Conservation (phyloP, 331 rosid species). For the Rosa hybrid region DNA sequence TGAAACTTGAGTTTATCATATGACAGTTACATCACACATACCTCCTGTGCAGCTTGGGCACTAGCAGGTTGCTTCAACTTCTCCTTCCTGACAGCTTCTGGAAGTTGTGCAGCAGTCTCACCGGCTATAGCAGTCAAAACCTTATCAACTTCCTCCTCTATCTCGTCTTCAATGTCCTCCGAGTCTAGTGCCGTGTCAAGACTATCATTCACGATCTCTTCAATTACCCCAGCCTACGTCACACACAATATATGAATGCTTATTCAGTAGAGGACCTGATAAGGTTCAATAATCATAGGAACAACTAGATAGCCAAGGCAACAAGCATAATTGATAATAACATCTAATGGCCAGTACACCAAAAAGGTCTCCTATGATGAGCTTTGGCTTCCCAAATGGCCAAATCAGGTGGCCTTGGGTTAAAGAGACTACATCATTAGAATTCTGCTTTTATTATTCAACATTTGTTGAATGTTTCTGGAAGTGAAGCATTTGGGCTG, state of each 20-base stretch:
- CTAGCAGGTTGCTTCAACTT: constrained; percentile 41
- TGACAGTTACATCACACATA: constrained; percentile 13
- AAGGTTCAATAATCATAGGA: not conserved
- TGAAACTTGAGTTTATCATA: not conserved
- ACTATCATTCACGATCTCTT: constrained; percentile 46
- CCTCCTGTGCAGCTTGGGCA: constrained; percentile 27
- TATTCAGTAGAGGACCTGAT: not conserved
- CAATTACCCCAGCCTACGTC: constrained; percentile 53
- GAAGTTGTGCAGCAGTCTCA: constrained; percentile 58
- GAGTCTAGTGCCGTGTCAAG: constrained; percentile 49
- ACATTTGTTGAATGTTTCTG: not conserved
- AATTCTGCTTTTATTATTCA: not conserved
- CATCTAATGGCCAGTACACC: not conserved
- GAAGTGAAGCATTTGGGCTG: not conserved
- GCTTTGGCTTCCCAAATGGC: not conserved
- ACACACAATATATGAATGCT: not conserved
- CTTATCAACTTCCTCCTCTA: constrained; percentile 56
- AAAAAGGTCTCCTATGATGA: not conserved
- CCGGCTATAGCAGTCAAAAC: constrained; percentile 52
- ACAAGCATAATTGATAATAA: not conserved
- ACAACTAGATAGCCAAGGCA: not conserved
- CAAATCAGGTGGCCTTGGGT: not conserved
- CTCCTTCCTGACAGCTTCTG: constrained; percentile 50
- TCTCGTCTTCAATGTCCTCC: constrained; percentile 54
- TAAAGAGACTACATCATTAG: not conserved